Conservation (phyloP, 139 green algal genomes). For the Trebouxia sp. region DNA sequence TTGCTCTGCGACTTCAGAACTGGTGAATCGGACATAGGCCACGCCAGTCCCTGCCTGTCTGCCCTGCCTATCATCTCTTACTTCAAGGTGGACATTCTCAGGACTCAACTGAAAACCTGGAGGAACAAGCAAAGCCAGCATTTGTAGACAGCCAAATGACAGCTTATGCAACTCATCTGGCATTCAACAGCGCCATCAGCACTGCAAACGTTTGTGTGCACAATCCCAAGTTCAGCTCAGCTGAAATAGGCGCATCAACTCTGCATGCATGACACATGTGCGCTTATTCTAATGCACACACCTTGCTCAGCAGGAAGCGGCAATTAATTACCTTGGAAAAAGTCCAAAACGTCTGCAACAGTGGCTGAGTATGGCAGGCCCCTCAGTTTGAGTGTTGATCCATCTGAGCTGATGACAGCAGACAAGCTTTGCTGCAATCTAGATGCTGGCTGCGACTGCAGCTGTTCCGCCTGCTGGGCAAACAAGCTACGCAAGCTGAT, state of each 20-base stretch:
- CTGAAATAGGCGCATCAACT: no score
- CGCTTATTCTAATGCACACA: no score
- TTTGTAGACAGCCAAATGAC: no score
- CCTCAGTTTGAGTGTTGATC: slow-evolving; percentile 70
- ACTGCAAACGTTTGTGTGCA: no score
- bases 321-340: slow-evolving; percentile 31
- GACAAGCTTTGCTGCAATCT: neutral
- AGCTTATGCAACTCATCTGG: no score
- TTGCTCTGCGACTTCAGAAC: slow-evolving; percentile 29
- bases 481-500: neutral
- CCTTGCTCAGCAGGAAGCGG: neutral
- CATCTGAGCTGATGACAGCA: neutral
- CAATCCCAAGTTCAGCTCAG: no score
- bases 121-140: no score
- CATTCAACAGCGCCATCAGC: no score
- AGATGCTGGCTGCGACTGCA: neutral
- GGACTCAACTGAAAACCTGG: slow-evolving; percentile 44
- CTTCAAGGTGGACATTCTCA: slow-evolving; percentile 45
- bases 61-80: slow-evolving; percentile 27
- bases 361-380: slow-evolving; percentile 83
- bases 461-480: neutral
- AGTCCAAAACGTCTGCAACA: slow-evolving; percentile 51
- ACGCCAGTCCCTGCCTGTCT: slow-evolving; percentile 42
- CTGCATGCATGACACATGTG: no score
- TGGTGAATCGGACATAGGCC: slow-evolving; percentile 54